Conservation (phyloP, 331 rosid species). For the Pyracantha coccinea region DNA sequence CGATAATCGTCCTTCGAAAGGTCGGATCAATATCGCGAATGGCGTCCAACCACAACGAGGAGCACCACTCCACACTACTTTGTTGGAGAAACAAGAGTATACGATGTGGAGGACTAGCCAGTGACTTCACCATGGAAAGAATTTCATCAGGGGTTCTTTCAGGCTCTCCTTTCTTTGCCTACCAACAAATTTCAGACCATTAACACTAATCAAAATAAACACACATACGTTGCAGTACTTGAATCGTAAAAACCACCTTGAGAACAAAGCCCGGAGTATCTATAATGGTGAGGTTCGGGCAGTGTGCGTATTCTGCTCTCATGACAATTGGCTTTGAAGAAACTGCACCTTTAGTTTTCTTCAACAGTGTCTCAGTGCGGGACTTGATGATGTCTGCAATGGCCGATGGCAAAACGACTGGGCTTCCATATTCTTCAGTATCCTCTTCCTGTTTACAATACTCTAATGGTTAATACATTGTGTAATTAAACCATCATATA, state of each 20-base stretch:
- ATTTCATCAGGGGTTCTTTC: slow-evolving; percentile 85
- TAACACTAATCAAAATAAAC: background rate
- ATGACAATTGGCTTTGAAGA: slow-evolving; percentile 88
- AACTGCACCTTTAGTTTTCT: slow-evolving; percentile 66
- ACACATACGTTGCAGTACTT: background rate
- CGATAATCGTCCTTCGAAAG: slow-evolving; percentile 69
- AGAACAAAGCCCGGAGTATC: slow-evolving; percentile 99
- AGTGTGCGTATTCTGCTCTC: slow-evolving; percentile 93
- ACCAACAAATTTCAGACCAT: slow-evolving; percentile 7
- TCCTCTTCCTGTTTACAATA: slow-evolving; percentile 72
- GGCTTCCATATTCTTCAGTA: slow-evolving; percentile 85
- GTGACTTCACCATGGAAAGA: slow-evolving; percentile 86
- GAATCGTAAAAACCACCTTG: slow-evolving; percentile 40
- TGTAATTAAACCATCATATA: background rate
- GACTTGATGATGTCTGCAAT: slow-evolving; percentile 83
- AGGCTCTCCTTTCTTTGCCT: slow-evolving; percentile 98
- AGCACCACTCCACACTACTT: slow-evolving; percentile 99
- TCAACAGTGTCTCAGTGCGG: slow-evolving; percentile 72
- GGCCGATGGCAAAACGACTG: slow-evolving; percentile 61
- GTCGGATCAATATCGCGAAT: slow-evolving; percentile 89
- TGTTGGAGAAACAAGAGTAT: slow-evolving; percentile 91
- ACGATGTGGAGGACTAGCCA: slow-evolving; percentile 92
- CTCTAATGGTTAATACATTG: background rate
- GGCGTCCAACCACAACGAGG: slow-evolving; percentile 87
- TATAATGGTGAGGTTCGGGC: slow-evolving; percentile 88